Conservation (phyloP, 2,329 filamentous ascomycete genomes). For the Penicillium sp. region DNA sequence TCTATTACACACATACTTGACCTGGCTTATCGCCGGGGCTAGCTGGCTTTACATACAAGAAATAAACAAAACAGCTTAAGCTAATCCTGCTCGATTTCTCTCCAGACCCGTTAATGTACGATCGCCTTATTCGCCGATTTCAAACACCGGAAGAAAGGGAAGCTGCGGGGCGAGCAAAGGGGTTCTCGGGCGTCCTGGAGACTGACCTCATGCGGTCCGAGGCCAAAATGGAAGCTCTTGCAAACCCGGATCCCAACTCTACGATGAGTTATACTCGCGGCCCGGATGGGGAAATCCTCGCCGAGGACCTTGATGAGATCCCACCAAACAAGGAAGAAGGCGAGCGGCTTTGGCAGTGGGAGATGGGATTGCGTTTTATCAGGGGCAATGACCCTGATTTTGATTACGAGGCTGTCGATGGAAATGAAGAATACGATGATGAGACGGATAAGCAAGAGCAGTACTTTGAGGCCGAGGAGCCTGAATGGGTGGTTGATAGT, state of each 20-base stretch:
- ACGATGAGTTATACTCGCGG: slow-evolving; percentile 53
- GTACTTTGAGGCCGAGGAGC: slow-evolving; percentile 79
- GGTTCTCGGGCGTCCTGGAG: slow-evolving; percentile 76
- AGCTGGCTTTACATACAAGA: slow-evolving; percentile 14
- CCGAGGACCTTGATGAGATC: slow-evolving; percentile 58
- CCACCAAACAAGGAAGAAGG: slow-evolving; percentile 65
- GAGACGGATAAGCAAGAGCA: slow-evolving; percentile 64
- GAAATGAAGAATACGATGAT: slow-evolving; percentile 70
- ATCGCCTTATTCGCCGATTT: slow-evolving; percentile 73
- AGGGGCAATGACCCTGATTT: slow-evolving; percentile 74
- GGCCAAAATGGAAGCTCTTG: slow-evolving; percentile 65
- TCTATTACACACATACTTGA: neutral
- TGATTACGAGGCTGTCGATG: slow-evolving; percentile 70
- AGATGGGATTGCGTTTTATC: slow-evolving; percentile 73
- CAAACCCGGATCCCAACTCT: slow-evolving; percentile 52
- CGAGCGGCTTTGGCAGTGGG: slow-evolving; percentile 65
- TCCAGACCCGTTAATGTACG: slow-evolving; percentile 75
- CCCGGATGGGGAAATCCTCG: slow-evolving; percentile 56
- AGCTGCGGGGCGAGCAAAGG: slow-evolving; percentile 68
- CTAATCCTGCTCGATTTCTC: slow-evolving; percentile 27
- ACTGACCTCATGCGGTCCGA: slow-evolving; percentile 75
- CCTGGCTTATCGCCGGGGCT: neutral
- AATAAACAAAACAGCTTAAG: slow-evolving; percentile 13
- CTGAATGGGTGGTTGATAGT: slow-evolving; percentile 59
- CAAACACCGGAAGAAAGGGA: slow-evolving; percentile 72